phyloP scores from a whole-genome alignment of 352 stramenopile species.

The Pythium vanterpoolii region DNA sequence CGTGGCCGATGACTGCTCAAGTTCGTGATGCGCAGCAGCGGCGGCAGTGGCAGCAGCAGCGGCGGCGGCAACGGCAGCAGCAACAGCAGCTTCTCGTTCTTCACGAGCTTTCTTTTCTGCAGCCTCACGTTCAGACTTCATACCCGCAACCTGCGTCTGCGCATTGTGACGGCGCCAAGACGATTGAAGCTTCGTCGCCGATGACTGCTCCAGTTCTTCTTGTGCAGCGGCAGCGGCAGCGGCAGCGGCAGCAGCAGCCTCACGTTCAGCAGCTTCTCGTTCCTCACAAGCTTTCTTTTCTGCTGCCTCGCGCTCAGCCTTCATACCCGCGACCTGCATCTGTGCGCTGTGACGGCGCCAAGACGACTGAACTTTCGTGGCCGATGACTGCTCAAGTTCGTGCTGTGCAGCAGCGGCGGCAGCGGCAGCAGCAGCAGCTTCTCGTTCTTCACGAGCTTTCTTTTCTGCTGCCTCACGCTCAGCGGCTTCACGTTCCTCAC shows the following conservation, averaged over 20 bases:
- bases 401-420: not conserved
- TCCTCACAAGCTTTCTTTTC: not conserved
- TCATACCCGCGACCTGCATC: not conserved
- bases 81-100: too few species aligned
- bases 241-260: too few species aligned
- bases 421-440: conserved; percentile 1
- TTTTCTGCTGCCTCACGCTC: conserved; percentile 1
- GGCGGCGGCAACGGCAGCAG: too few species aligned
- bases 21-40: not conserved
- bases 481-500: conserved; percentile 1
- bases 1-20: conserved; percentile 3
- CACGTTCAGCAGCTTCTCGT: too few species aligned
- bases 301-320: conserved; percentile 5
- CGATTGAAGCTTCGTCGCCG: conserved; percentile 9
- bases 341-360: conserved; percentile 12
- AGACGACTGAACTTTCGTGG: conserved; percentile 9
- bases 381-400: conserved; percentile 5
- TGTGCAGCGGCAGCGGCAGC: conserved; percentile 2
- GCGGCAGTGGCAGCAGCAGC: not conserved
- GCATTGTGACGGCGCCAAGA: conserved; percentile 12
- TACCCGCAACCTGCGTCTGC: not conserved
- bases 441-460: not conserved
- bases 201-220: conserved; percentile 4
- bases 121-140: conserved; percentile 6
- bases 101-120: not conserved